Evolutionary conservation across 1,284 basidiomycete species (phyloP).

Genomic region (Trichosporon ovoides): DNA sequence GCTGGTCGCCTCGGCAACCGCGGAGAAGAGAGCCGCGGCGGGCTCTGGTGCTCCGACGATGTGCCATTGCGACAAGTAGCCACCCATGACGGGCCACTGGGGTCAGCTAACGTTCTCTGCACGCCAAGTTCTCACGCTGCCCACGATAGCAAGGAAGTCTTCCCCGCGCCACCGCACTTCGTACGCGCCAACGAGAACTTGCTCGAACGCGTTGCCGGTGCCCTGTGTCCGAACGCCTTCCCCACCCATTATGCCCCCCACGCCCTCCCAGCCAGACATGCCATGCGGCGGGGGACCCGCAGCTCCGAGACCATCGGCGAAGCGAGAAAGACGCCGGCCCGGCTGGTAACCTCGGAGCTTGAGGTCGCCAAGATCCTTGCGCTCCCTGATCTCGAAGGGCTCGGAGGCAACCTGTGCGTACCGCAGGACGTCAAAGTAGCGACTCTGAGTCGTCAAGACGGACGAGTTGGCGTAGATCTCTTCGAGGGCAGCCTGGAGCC

Average conservation of each 20-base stretch:
- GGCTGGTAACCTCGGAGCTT: slow-evolving; percentile 19
- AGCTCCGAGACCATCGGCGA: too few relatives aligned
- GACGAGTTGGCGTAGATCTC: not conserved
- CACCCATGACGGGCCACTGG: slow-evolving; percentile 25
- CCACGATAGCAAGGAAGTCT: slow-evolving; percentile 26
- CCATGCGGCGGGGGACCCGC: too few relatives aligned
- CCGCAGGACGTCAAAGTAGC: slow-evolving; percentile 21
- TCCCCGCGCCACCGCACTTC: slow-evolving; percentile 24
- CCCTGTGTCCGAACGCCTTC: slow-evolving; percentile 9
- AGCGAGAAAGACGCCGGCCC: not conserved
- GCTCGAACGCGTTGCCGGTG: slow-evolving; percentile 10
- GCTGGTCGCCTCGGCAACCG: slow-evolving; percentile 55
- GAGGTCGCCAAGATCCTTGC: slow-evolving; percentile 20
- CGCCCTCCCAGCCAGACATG: not conserved
- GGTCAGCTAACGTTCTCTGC: not conserved
- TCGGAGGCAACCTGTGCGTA: slow-evolving; percentile 21
- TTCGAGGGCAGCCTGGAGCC: not conserved
- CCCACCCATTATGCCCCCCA: slow-evolving; percentile 24
- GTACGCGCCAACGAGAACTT: slow-evolving; percentile 25
- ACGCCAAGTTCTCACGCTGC: slow-evolving; percentile 22
- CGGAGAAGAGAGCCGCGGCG: slow-evolving; percentile 56
- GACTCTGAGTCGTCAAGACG: slow-evolving; percentile 15
- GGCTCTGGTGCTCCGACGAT: slow-evolving; percentile 53
- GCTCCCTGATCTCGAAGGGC: slow-evolving; percentile 17
- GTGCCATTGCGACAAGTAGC: slow-evolving; percentile 27